Evolutionary conservation across 1,284 basidiomycete species (phyloP).

Genomic region (Microbotryum scabiosae): DNA sequence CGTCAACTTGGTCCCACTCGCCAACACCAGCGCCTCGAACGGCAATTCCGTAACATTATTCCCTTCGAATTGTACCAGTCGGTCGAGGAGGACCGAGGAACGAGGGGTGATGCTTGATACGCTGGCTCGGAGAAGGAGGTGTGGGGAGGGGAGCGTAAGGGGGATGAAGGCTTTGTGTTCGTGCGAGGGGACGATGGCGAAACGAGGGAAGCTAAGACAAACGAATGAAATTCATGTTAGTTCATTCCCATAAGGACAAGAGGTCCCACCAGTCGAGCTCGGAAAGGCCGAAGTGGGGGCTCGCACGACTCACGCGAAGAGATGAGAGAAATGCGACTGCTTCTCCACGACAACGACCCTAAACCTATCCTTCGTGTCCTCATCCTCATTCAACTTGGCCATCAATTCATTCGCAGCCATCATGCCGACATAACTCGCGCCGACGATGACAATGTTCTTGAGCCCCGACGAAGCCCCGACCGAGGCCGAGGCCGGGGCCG

Average conservation of each 20-base stretch:
- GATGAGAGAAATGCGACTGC: constrained; percentile 36
- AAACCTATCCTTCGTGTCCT: constrained; percentile 4
- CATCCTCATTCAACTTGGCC: background rate
- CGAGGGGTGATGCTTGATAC: constrained; percentile 1
- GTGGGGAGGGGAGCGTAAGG: constrained; percentile 23
- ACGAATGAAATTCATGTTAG: background rate
- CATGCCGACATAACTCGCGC: constrained; percentile 31
- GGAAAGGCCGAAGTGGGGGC: constrained; percentile 2
- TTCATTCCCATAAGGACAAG: background rate
- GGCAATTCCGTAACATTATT: constrained; percentile 13
- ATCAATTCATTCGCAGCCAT: constrained; percentile 30
- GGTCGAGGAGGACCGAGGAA: constrained; percentile 8
- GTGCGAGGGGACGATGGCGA: constrained; percentile 16
- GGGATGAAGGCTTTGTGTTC: constrained; percentile 32
- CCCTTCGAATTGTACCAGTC: constrained; percentile 15
- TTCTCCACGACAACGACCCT: constrained; percentile 34
- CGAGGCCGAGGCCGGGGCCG: background rate
- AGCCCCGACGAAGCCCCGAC: constrained; percentile 7
- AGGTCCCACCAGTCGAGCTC: background rate
- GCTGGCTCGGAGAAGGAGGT: constrained; percentile 15
- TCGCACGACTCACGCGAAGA: constrained; percentile 30
- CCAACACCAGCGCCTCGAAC: constrained; percentile 43
- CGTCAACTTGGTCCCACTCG: constrained; percentile 35
- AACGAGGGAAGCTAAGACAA: constrained; percentile 3
- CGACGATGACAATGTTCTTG: constrained; percentile 32